phyloP scores from a whole-genome alignment of 2,329 filamentous ascomycete genomes.

The Penicillium aurantiogriseum region DNA sequence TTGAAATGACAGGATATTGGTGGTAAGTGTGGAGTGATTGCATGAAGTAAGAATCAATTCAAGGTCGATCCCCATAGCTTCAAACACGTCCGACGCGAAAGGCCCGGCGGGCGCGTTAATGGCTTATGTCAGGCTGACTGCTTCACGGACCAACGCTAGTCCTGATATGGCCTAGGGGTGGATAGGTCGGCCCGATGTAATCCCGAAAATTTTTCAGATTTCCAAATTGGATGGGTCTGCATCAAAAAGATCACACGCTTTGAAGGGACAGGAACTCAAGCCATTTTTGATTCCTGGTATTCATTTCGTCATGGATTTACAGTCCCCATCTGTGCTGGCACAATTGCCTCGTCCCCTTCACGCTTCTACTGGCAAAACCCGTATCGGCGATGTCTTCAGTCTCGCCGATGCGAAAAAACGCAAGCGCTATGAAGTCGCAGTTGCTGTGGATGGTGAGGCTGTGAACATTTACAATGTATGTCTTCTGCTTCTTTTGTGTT shows the following conservation, averaged over 20 bases:
- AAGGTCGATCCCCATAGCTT: slow-evolving; percentile 6
- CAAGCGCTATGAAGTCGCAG: slow-evolving; percentile 61
- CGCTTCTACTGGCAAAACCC: slow-evolving; percentile 41
- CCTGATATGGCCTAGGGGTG: slow-evolving; percentile 9
- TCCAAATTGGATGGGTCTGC: slow-evolving; percentile 20
- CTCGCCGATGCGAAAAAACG: slow-evolving; percentile 57
- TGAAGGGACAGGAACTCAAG: slow-evolving; percentile 15
- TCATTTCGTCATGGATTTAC: slow-evolving; percentile 42
- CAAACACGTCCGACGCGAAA: slow-evolving; percentile 22
- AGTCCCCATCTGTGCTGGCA: slow-evolving; percentile 45
- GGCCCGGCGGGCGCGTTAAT: slow-evolving; percentile 24
- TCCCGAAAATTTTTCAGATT: slow-evolving; percentile 41
- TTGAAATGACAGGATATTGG: slow-evolving; percentile 2
- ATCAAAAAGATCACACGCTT: slow-evolving; percentile 20
- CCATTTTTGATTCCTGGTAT: slow-evolving; percentile 6
- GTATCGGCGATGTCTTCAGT: slow-evolving; percentile 52
- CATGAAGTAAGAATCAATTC: background rate
- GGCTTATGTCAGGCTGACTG: slow-evolving; percentile 22
- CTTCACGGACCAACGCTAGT: slow-evolving; percentile 8
- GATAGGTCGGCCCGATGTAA: slow-evolving; percentile 28
- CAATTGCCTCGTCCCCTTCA: slow-evolving; percentile 47
- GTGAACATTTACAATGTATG: slow-evolving; percentile 63
- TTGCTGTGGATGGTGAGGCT: slow-evolving; percentile 60
- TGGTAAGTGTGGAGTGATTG: background rate
- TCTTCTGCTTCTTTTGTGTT: background rate